These are phyloP conservation scores for Tulasnella sp. DNA, from an alignment of 768 basidiomycete genomes.

Conservation along the genomic window DNA sequence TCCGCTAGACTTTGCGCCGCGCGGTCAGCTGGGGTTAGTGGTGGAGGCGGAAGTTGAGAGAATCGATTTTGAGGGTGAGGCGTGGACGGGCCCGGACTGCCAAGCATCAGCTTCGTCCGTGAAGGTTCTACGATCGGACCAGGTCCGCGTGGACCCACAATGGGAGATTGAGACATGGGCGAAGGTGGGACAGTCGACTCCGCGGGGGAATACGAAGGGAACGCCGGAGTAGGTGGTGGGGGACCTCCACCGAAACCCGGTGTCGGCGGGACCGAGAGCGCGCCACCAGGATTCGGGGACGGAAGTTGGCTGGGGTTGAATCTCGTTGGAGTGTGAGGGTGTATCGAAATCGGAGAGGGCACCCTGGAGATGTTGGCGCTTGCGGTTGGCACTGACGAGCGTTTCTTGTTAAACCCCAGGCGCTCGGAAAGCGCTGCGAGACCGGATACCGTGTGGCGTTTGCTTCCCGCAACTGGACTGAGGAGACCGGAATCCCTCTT, in stretches of 20 bases:
- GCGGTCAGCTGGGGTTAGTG: neutral
- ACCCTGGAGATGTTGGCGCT: neutral
- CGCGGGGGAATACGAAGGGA: conserved; percentile 59
- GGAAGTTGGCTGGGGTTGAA: neutral
- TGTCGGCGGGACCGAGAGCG: neutral
- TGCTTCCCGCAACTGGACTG: conserved; percentile 49
- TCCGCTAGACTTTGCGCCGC: neutral
- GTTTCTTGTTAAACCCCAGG: conserved; percentile 4
- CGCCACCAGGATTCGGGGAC: neutral
- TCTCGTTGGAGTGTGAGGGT: neutral
- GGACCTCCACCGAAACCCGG: conserved; percentile 1
- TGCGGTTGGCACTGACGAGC: neutral
- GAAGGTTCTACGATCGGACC: conserved; percentile 59
- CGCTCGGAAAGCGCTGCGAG: conserved; percentile 28
- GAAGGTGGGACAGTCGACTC: conserved; percentile 45
- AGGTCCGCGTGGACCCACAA: conserved; percentile 45
- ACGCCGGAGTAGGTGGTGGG: conserved; percentile 61
- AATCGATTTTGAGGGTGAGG: neutral
- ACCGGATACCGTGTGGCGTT: conserved; percentile 51
- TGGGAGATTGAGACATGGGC: conserved; percentile 50
- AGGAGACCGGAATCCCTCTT: conserved; percentile 27
- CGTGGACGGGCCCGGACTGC: neutral
- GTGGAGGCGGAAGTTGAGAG: conserved; percentile 10
- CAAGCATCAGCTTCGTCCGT: conserved; percentile 49
- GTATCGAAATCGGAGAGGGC: neutral